Conservation (phyloP, 2,329 filamentous ascomycete species). For the Myriosclerotinia duriaeana region DNA sequence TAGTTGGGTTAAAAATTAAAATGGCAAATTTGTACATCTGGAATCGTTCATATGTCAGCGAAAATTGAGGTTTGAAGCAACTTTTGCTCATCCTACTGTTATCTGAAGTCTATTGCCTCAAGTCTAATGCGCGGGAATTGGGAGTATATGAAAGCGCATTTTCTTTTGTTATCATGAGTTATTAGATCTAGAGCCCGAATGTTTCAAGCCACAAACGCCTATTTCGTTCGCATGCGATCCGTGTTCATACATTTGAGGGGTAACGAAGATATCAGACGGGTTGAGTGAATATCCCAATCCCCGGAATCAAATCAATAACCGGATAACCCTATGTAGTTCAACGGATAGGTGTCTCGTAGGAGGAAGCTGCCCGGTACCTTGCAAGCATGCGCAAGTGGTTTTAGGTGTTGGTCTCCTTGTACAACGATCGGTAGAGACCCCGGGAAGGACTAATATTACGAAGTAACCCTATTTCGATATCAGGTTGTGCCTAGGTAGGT, state of each 20-base stretch:
- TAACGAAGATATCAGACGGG: background rate
- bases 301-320: background rate
- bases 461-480: too few relatives aligned
- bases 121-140: conserved; percentile 8
- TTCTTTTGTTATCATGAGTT: conserved; percentile 14
- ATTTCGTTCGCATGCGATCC: background rate
- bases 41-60: conserved; percentile 12
- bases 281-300: background rate
- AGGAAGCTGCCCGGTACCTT: too few relatives aligned
- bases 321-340: too few relatives aligned
- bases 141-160: conserved; percentile 1
- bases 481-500: too few relatives aligned
- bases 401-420: too few relatives aligned
- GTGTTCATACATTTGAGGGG: background rate
- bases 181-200: background rate
- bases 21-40: conserved; percentile 20
- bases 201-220: conserved; percentile 6
- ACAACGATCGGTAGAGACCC: too few relatives aligned
- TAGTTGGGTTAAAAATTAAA: conserved; percentile 13
- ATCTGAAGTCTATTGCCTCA: conserved; percentile 8
- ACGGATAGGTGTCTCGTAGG: too few relatives aligned
- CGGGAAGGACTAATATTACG: too few relatives aligned
- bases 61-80: conserved; percentile 10
- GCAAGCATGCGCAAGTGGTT: too few relatives aligned
- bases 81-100: background rate